These are phyloP conservation scores for Herpetomonas muscarum DNA, from an alignment of 208 protist genomes.

Conservation along the genomic window DNA sequence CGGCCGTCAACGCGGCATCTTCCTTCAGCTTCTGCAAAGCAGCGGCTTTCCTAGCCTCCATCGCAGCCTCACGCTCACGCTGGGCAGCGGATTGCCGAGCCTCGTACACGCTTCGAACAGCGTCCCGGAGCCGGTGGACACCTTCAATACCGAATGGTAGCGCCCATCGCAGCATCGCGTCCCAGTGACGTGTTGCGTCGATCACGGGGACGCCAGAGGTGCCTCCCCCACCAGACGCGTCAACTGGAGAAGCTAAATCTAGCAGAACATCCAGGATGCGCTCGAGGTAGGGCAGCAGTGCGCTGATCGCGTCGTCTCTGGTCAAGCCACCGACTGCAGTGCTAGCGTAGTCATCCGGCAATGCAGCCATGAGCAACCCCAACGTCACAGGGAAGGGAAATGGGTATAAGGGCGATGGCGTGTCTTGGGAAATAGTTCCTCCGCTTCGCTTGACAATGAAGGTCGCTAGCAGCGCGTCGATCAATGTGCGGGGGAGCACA, in stretches of 20 bases:
- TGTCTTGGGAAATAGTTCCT: too few relatives aligned
- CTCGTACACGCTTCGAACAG: too few relatives aligned
- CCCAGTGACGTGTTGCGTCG: too few relatives aligned
- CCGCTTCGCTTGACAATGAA: neutral
- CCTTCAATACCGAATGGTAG: too few relatives aligned
- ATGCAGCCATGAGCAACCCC: neutral
- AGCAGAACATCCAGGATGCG: neutral
- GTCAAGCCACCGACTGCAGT: neutral
- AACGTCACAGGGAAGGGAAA: neutral
- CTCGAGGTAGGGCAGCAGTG: neutral
- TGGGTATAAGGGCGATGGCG: neutral
- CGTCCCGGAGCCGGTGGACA: too few relatives aligned
- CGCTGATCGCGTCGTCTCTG: neutral
- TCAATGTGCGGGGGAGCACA: neutral
- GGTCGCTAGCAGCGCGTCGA: neutral
- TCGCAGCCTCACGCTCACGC: too few relatives aligned
- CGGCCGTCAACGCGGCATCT: constrained; percentile 2
- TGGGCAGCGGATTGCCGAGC: too few relatives aligned
- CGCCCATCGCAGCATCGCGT: too few relatives aligned
- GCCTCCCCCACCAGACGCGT: too few relatives aligned
- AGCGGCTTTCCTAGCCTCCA: too few relatives aligned
- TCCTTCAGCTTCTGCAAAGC: constrained; percentile 9
- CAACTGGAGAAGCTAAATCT: too few relatives aligned
- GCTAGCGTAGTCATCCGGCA: neutral
- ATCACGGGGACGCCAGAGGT: too few relatives aligned